phyloP scores from a whole-genome alignment of 345 rosid genomes.

The Salix brachista region DNA sequence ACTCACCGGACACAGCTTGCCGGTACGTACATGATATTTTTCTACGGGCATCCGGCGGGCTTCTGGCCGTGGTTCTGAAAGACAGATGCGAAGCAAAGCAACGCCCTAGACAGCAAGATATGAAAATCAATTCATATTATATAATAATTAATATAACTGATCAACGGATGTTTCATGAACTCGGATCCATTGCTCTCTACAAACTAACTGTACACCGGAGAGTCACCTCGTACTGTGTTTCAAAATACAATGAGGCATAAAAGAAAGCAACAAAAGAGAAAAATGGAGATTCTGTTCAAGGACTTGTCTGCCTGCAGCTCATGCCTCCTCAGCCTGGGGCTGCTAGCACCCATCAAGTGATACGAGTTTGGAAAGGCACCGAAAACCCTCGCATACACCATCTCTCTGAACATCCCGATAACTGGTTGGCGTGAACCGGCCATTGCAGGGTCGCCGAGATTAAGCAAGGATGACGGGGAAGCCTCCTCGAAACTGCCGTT shows the following conservation, averaged over 20 bases:
- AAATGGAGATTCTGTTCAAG: slow-evolving; percentile 69
- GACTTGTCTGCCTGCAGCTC: slow-evolving; percentile 67
- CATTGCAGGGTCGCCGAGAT: slow-evolving; percentile 24
- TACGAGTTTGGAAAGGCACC: slow-evolving; percentile 57
- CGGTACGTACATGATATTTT: too few species aligned
- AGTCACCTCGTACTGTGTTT: neutral
- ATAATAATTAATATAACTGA: neutral
- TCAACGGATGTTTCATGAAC: neutral
- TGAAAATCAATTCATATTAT: neutral
- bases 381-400: slow-evolving; percentile 69
- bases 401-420: slow-evolving; percentile 63
- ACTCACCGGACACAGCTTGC: too few species aligned
- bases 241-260: slow-evolving; percentile 84
- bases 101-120: neutral
- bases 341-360: slow-evolving; percentile 25
- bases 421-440: slow-evolving; percentile 42
- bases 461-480: slow-evolving; percentile 27
- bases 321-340: slow-evolving; percentile 62
- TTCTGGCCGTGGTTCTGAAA: too few species aligned
- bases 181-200: slow-evolving; percentile 1
- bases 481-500: slow-evolving; percentile 27
- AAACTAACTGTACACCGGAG: neutral
- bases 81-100: too few species aligned
- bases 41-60: too few species aligned
- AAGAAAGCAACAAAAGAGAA: slow-evolving; percentile 73